Evolutionary conservation across 1,139 yeast species (phyloP).

Genomic region (Suhomyces atakaporum): DNA sequence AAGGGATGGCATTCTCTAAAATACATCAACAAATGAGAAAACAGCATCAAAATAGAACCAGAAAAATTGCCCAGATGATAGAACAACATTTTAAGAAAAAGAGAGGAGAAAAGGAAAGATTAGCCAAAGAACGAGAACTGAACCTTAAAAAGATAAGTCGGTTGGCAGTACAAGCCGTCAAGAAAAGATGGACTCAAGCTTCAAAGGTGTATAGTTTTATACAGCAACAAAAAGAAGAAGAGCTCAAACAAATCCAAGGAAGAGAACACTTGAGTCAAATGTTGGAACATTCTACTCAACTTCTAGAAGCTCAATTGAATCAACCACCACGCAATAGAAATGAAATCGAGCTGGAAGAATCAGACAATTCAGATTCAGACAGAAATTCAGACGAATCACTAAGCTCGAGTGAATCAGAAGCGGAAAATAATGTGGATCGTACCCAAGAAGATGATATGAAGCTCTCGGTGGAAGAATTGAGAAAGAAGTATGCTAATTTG

Average conservation of each 20-base stretch:
- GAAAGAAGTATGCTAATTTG: constrained; percentile 61
- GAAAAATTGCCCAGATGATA: constrained; percentile 76
- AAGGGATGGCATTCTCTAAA: constrained; percentile 73
- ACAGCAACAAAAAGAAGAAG: constrained; percentile 60
- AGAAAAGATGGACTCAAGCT: constrained; percentile 89
- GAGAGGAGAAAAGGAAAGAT: constrained; percentile 86
- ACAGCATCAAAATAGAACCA: constrained; percentile 66
- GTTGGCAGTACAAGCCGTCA: constrained; percentile 78
- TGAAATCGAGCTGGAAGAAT: constrained; percentile 20
- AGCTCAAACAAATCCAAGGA: constrained; percentile 72
- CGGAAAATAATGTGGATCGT: constrained; percentile 10
- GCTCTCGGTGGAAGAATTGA: constrained; percentile 66
- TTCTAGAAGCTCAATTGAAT: constrained; percentile 80
- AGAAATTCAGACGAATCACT: constrained; percentile 21
- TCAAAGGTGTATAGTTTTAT: constrained; percentile 71
- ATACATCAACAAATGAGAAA: constrained; percentile 68
- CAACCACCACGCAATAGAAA: constrained; percentile 26
- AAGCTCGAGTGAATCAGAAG: constrained; percentile 25
- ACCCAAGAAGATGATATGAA: constrained; percentile 43
- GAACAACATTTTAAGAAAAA: constrained; percentile 85
- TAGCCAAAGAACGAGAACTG: constrained; percentile 68
- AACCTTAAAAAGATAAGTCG: constrained; percentile 70
- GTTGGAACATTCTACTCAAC: constrained; percentile 86
- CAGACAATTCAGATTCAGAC: no score
- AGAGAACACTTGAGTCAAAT: constrained; percentile 87